These are phyloP conservation scores for Aureobasidium musti DNA, from an alignment of 2,329 filamentous ascomycete genomes.

Conservation along the genomic window DNA sequence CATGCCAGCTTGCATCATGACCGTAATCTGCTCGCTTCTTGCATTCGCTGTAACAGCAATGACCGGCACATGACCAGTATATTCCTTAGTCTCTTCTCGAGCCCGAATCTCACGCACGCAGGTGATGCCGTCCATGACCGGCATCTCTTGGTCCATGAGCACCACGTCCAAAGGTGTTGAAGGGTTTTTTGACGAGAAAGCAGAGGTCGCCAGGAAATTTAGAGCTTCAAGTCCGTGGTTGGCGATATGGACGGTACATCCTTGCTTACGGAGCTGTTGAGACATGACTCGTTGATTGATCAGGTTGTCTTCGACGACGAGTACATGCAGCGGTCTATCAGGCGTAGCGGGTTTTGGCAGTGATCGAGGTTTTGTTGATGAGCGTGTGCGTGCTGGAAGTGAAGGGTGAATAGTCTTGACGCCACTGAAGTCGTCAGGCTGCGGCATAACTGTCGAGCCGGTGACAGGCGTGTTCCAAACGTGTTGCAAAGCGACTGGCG, in stretches of 20 bases:
- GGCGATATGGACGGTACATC: constrained; percentile 36
- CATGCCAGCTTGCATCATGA: constrained; percentile 35
- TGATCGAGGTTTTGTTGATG: background rate
- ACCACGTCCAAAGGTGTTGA: constrained; percentile 24
- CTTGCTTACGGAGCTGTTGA: constrained; percentile 36
- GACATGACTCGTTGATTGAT: constrained; percentile 40
- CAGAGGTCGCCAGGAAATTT: constrained; percentile 34
- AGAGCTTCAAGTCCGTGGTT: constrained; percentile 38
- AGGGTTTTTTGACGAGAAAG: constrained; percentile 20
- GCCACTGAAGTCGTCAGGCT: constrained; percentile 25
- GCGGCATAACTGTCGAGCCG: constrained; percentile 30
- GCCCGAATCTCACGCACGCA: constrained; percentile 67
- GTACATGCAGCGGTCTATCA: constrained; percentile 37
- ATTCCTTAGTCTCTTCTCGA: constrained; percentile 56
- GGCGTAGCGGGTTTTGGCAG: background rate
- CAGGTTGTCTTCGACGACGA: constrained; percentile 38
- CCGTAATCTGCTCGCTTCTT: constrained; percentile 51
- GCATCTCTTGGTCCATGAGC: constrained; percentile 60
- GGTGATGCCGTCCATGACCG: constrained; percentile 73
- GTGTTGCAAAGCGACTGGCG: constrained; percentile 11
- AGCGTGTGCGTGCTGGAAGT: background rate
- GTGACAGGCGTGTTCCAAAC: constrained; percentile 24
- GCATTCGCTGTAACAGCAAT: constrained; percentile 75
- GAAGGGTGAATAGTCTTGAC: background rate
- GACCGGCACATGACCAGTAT: constrained; percentile 65